Base-by-base conservation (phyloP, 2,329 filamentous ascomycete genomes). In the Alternaria longipes region DNA sequence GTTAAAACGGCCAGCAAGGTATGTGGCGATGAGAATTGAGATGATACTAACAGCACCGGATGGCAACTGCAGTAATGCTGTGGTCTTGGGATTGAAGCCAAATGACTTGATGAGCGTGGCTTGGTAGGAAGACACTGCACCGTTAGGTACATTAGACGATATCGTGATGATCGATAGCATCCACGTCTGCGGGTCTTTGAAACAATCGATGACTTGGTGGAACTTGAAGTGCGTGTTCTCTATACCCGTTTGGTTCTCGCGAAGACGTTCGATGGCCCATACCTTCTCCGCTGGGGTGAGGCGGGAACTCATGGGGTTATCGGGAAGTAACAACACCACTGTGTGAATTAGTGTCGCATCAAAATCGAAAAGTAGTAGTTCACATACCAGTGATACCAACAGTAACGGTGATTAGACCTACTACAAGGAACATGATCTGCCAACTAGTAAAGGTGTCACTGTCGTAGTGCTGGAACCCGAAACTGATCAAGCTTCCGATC, bases 371-470 rank as follows among this genome's bases (percentile, higher is more conserved):
- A 26, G 12, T 8, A n/a, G 8, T 11, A 20, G 7, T 26, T 7
- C 4, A 14, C 30, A 46, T 44, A 66, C 65, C 65, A 9, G 56
- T 47, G 3, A 81, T 65, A 0, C 79, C 80, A 20, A 69, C 60
- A 4, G 69, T 49, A 5, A 74, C 63, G 5, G 78, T 80, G n/a
- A 78, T 56, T 0, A 71, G 51, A 3, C 80, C 79, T 16, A 81
- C 87, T n/a, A 91, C 84, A 18, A 91, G 77, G 71, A 91, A 91
- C 66, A 90, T 87, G 66, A 87, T 90, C 67, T 85, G 86, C 88
- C 88, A 91, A 0, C 84, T 85, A 0, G 84, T 81, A 20, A 90
- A 80, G 1, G 81, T 78, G 65, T 87, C 87, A 26, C 73, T 73
- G 4, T 65, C 61, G 4, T 68, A 64, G 63, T 88, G 82, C 1